Evolutionary conservation across 352 stramenopile species (phyloP).

Genomic region (Pythium rishiriense): DNA sequence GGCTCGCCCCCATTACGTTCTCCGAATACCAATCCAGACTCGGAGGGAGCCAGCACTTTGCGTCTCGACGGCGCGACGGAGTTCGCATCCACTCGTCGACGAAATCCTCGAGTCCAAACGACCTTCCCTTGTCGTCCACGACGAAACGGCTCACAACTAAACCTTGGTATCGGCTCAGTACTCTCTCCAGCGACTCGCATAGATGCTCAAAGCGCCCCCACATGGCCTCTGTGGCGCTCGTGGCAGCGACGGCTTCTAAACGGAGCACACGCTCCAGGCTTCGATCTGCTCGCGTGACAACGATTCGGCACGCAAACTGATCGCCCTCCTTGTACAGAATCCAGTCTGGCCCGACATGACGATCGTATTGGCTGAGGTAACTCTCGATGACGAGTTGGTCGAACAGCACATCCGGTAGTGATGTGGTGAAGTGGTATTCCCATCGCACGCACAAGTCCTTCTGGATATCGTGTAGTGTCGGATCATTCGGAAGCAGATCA

Average conservation of each 20-base stretch:
- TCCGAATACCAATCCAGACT: background rate
- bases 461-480: background rate
- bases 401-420: conserved; percentile 26
- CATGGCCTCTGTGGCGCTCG: background rate
- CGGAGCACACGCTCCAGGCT: conserved; percentile 4
- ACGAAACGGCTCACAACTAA: background rate
- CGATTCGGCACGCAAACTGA: background rate
- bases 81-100: background rate
- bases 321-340: background rate
- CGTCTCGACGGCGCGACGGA: background rate
- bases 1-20: background rate
- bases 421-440: conserved; percentile 27
- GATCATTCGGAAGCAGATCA: background rate
- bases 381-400: conserved; percentile 28
- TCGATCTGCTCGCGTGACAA: background rate
- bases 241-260: background rate
- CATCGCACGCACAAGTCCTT: conserved; percentile 13
- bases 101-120: background rate
- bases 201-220: conserved; percentile 14
- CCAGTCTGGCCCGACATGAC: conserved; percentile 2
- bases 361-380: background rate
- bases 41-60: conserved; percentile 1
- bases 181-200: background rate
- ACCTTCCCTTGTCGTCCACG: background rate
- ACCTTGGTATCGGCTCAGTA: background rate